Conservation (phyloP, 2,329 filamentous ascomycete genomes). For the Paraconiothyrium brasiliense region DNA sequence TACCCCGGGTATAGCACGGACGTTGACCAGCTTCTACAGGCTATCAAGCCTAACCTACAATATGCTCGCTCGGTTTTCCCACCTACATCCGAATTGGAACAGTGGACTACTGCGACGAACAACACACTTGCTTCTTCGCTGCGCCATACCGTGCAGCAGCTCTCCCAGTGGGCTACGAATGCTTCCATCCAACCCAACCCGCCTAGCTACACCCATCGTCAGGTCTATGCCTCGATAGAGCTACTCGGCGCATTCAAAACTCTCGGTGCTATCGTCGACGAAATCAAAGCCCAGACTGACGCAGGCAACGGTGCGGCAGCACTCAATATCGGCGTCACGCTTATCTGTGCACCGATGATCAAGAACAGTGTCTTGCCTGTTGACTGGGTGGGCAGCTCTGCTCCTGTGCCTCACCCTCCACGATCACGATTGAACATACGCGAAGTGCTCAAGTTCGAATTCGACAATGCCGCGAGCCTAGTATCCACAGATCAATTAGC, state of each 20-base stretch:
- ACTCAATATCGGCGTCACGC: constrained; percentile 73
- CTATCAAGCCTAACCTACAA: constrained; percentile 67
- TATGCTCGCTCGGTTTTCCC: constrained; percentile 70
- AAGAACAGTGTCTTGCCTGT: constrained; percentile 48
- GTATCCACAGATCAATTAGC: constrained; percentile 65
- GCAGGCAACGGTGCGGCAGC: constrained; percentile 67
- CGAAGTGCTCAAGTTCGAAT: constrained; percentile 66
- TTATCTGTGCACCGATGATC: constrained; percentile 72
- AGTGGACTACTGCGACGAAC: constrained; percentile 67
- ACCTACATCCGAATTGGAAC: constrained; percentile 72
- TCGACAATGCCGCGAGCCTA: constrained; percentile 66
- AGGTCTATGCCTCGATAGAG: constrained; percentile 69
- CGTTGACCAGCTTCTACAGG: constrained; percentile 73
- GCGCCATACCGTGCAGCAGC: constrained; percentile 67
- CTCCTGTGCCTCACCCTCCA: constrained; percentile 35
- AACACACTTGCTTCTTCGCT: constrained; percentile 68
- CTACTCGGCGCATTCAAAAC: constrained; percentile 70
- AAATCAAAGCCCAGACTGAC: constrained; percentile 70
- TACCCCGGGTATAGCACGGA: constrained; percentile 71
- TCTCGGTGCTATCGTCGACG: constrained; percentile 71
- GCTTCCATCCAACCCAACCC: constrained; percentile 62
- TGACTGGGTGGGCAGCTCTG: constrained; percentile 43
- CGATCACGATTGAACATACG: constrained; percentile 64
- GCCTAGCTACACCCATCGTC: constrained; percentile 76
- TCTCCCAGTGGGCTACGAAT: constrained; percentile 72